Evolutionary conservation across 2,329 filamentous ascomycete genomes (phyloP), one percentile per base, ranked within the genome.

Genomic region (Alternaria arbusti): DNA sequence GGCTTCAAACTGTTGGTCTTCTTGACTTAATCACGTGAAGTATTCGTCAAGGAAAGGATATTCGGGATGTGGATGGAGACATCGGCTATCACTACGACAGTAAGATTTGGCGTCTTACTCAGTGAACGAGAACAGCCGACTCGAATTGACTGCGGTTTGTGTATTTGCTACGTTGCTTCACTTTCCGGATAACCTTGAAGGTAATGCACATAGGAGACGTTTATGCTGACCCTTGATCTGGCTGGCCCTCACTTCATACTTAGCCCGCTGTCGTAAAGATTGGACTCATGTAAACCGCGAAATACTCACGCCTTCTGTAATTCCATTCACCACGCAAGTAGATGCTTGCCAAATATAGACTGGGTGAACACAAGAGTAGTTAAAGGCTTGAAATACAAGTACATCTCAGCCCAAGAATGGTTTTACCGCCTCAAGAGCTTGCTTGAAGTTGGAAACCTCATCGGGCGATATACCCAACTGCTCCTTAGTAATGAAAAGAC

Each of bases 381-480:
- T 40, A 40, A 40, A 17, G 8, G n/a, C 9, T 11, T 40, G 15
- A 40, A 11, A 17, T 11, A 40, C 36, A 40, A n/a, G 7, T 36
- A 36, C 10, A 17, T 10, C 12, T 47, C 22, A 59, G n/a, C 57
- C 57, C 28, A 59, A 23, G 13, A 59, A 59, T 17, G 47, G 26
- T 40, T 55, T 55, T 3, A 59, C 28, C 15, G 50, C 17, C 22
- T 59, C 50, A 28, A 59, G 57, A 23, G 26, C 40, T n/a, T 59
- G 50, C 22, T 40, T 54, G n/a, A 59, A 46, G 50, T 54, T 55
- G 11, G 57, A 59, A 28, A 59, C 51, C 44, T 49, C 51, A 10
- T 60, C 30, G 23, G 13, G 22, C 30, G 51, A 56, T 12, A 60
- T 60, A 7, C 44, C 44, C 25, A 60, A 25, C 22, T 59, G 40